Evolutionary conservation across 2,329 filamentous ascomycete species (phyloP), one percentile per base, ranked within the genome.

Genomic region (Pyrenochaeta sp.): DNA sequence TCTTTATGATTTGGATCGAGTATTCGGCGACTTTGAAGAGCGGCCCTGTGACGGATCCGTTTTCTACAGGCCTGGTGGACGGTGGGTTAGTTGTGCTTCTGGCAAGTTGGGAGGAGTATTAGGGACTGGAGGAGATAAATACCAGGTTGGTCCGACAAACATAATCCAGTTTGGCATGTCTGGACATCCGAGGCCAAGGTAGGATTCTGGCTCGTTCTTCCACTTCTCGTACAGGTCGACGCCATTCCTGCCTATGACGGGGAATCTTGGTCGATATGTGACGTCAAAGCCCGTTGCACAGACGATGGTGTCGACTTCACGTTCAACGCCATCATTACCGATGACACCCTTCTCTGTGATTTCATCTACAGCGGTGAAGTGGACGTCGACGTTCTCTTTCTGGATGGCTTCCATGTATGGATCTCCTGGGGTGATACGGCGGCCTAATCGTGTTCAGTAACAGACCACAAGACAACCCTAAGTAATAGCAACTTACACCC

Each of bases 321-420:
- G 69, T 67, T 80, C 77, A 1, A 69, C 58, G 8, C 81, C 81
- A 48, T 83, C 77, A 5, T 65, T 74, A 10, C 80, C 80, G 0
- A 83, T 73, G 0, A 83, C 77, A 1, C 81, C 81, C 3, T 79
- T 77, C 58, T 81, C 77, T 0, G 82, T 83, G 55, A 82, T 79
- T 28, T 76, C 74, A 13, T 71, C 72, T 2, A 83, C 81, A 1
- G 78, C 73, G 1, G 81, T 80, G 63, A 84, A 84, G 60, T 83
- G 81, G 0, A 84, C 81, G 61, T 83, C 79, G 1, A 84, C 81
- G 50, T 84, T 84, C 7, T 76, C 72, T 52, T 84, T 75, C 57
- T 83, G 81, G 44, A 84, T 81, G 1, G 82, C 82, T 43, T 75
- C 60, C 78, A 85, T 82, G 61, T 84, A 85, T 1, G 81, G 81